Evolutionary conservation across 345 rosid species (phyloP), one percentile per base, ranked within the genome.

Genomic region (Barbarea vulgaris): DNA sequence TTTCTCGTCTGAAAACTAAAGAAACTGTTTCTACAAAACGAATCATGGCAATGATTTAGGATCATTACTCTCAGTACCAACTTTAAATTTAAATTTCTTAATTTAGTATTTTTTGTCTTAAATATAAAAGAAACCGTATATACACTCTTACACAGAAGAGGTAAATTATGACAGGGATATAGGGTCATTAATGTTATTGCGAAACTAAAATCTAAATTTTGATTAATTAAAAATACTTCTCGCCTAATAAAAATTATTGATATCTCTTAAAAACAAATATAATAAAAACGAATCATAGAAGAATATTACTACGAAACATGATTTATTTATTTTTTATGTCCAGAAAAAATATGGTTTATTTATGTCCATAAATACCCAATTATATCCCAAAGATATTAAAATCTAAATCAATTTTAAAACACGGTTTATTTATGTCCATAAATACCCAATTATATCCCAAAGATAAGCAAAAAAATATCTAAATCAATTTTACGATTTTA

Each of bases 171-270:
- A 51, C 44, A 62, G 21, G 53, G 19, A 37, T 37, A 8, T 27
- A 51, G 14, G 5, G 30, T 69, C 61, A 37, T 28, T 41, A 50
- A 6, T 72, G 44, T 55, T 53, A 9, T 30, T 53, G 36, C 54
- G 22, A 73, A 42, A 15, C 41, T 63, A 73, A 64, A 61, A 64
- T 73, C 36, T 53, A 17, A n/a, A 13, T 3, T 18, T 47, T 47
- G 7, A 28, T 63, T 9, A 3, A 28, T 19, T 39, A 28, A 53
- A 73, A 52, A 6, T 36, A 48, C 19, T 52, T 36, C 5, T 61
- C 4, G 10, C 22, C 11, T 22, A 37, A 51, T 34, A 4, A 53
- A 30, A 48, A 19, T 18, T 2, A 13, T 7, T 14, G 19, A 6
- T 13, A 30, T 28, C 30, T 28, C 14, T 33, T 14, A 19, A 3